phyloP scores from a whole-genome alignment of 768 basidiomycete genomes.

The Multifurca ochricompacta region DNA sequence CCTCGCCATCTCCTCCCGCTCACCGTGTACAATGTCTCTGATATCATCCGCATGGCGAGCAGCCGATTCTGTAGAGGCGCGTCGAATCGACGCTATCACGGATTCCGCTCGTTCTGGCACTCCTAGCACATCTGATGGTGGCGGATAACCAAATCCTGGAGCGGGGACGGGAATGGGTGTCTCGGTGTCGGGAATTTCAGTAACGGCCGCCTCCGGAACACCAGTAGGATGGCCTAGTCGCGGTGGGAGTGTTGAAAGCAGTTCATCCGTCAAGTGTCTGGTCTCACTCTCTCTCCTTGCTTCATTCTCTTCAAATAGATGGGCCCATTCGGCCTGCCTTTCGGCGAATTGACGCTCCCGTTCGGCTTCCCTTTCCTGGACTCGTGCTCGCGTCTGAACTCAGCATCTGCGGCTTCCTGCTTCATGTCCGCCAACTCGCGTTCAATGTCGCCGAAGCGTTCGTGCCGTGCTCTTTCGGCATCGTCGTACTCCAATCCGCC shows the following conservation, averaged over 20 bases:
- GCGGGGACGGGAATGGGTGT: background rate
- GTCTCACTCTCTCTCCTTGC: slow-evolving; percentile 48
- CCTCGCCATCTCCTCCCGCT: slow-evolving; percentile 20
- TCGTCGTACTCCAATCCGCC: slow-evolving; percentile 34
- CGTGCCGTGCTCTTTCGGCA: slow-evolving; percentile 38
- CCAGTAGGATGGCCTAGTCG: background rate
- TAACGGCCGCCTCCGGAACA: background rate
- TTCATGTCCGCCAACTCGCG: slow-evolving; percentile 41
- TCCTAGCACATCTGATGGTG: slow-evolving; percentile 15
- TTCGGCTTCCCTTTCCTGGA: slow-evolving; percentile 57
- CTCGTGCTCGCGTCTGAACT: slow-evolving; percentile 54
- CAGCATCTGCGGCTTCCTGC: slow-evolving; percentile 47
- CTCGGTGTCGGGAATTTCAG: background rate
- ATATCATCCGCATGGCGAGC: slow-evolving; percentile 51
- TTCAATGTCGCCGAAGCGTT: slow-evolving; percentile 51
- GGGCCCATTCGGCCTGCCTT: slow-evolving; percentile 50
- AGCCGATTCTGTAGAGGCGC: slow-evolving; percentile 46
- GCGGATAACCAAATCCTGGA: background rate
- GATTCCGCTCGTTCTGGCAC: slow-evolving; percentile 26
- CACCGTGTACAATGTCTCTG: slow-evolving; percentile 31
- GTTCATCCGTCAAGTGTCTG: slow-evolving; percentile 40
- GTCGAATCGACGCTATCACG: slow-evolving; percentile 32
- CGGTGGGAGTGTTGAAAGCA: slow-evolving; percentile 28
- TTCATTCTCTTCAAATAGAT: slow-evolving; percentile 52
- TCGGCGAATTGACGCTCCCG: slow-evolving; percentile 54